Base-by-base conservation (phyloP, 108 stramenopile species). In the Cafeteria roenbergensis region DNA sequence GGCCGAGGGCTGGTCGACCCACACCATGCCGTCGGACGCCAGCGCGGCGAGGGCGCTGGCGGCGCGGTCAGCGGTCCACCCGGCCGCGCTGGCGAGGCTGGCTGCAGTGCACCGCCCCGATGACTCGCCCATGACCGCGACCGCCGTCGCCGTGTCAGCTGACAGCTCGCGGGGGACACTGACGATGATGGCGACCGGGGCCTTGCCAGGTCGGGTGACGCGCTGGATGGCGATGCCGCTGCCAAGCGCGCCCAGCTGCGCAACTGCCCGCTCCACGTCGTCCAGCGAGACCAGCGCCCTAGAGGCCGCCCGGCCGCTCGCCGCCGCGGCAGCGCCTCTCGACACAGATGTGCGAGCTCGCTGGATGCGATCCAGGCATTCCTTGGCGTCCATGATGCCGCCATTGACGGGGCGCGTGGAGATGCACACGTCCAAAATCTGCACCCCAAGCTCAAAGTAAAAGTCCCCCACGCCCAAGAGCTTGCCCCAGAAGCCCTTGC, bases 391-490 rank as follows among this genome's bases (percentile, higher is more conserved):
- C 50, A 97, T 92, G 31, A 99, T 88, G 0, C 95, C 98, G 56
- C 98, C 98, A 75, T 97, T 97, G 22, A 79, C 67, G 1, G 84
- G 68, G 51, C 90, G 69, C 57, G 88, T 90, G 12, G 90, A 86
- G 51, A 91, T 69, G 65, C 94, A 90, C 20, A 89, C 84, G 67
- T 96, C 92, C 0, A 91, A 87, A 34, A 94, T 90, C 71, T 97
- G 94, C 51, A 95, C 90, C 28, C 90, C 84, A n/a, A 99, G 77
- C 71, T 97, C 95, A 78, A 91, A 95, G 78, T 95, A 99, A 70
- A 92, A 99, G 62, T 94, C 91, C 1, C 95, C 95, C 24, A 85
- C 75, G 22, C 85, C 85, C 0, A 85, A 72, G 21, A 77, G 50
- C 20, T 79, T 69, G n/a, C 78, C 75, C 85, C 83, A 83, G 65